Evolutionary conservation across 768 basidiomycete species (phyloP).

Genomic region (Rhizopogon sp.): DNA sequence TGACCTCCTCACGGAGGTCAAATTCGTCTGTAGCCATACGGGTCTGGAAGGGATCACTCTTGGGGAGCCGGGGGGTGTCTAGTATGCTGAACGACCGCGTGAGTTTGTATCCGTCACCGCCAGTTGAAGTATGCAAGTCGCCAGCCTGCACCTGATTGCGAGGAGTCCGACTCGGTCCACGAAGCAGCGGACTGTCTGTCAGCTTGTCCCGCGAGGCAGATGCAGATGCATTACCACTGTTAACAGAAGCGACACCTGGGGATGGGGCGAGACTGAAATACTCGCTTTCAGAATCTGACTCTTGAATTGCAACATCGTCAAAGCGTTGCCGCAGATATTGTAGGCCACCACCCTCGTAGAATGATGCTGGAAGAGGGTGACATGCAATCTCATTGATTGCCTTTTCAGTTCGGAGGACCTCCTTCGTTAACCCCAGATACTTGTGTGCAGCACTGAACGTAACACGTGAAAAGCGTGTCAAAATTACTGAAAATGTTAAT

Average conservation of each 20-base stretch:
- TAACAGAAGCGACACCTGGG: slow-evolving; percentile 3
- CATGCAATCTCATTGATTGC: slow-evolving; percentile 97
- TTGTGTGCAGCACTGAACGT: slow-evolving; percentile 97
- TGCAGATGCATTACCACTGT: slow-evolving; percentile 11
- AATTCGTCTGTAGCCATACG: slow-evolving; percentile 61
- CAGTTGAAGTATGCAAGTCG: slow-evolving; percentile 61
- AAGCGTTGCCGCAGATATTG: slow-evolving; percentile 90
- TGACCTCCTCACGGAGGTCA: slow-evolving; percentile 93
- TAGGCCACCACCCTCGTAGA: slow-evolving; percentile 91
- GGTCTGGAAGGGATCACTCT: slow-evolving; percentile 19
- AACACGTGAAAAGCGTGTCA: slow-evolving; percentile 94
- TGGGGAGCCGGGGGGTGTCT: slow-evolving; percentile 43
- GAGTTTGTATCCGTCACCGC: slow-evolving; percentile 42
- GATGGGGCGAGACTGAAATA: slow-evolving; percentile 40
- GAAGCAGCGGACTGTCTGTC: slow-evolving; percentile 20
- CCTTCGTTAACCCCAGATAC: slow-evolving; percentile 91
- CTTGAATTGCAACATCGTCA: slow-evolving; percentile 45
- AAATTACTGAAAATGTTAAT: slow-evolving; percentile 57
- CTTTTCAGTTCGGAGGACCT: slow-evolving; percentile 94
- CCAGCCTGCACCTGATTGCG: slow-evolving; percentile 70
- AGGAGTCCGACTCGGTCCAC: slow-evolving; percentile 28
- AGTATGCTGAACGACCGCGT: slow-evolving; percentile 45
- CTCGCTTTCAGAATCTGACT: slow-evolving; percentile 49
- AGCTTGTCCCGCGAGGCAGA: slow-evolving; percentile 18
- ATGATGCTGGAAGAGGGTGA: slow-evolving; percentile 85